These are phyloP conservation scores for Fonsecaea erecta DNA, from an alignment of 2,329 filamentous ascomycete genomes.

Conservation along the genomic window DNA sequence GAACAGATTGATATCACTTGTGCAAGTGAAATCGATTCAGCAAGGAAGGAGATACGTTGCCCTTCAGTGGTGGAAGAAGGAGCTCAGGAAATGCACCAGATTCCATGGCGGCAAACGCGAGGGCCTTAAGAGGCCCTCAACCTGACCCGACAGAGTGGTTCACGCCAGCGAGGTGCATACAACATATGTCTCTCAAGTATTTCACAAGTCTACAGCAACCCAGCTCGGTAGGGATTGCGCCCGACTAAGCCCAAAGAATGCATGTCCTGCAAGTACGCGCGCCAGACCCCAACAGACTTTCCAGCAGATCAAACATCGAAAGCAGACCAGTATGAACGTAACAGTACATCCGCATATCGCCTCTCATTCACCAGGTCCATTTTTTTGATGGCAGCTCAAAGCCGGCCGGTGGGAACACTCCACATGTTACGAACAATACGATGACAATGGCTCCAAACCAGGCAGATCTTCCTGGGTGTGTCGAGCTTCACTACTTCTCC, in stretches of 20 bases:
- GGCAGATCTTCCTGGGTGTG: neutral
- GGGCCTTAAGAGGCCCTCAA: constrained; percentile 16
- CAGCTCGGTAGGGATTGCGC: neutral
- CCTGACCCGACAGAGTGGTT: constrained; percentile 21
- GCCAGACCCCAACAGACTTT: neutral
- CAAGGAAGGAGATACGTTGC: neutral
- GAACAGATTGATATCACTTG: neutral
- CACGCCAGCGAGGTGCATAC: neutral
- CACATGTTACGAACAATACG: neutral
- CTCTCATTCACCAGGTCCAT: neutral
- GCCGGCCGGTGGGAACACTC: neutral
- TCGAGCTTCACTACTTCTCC: neutral
- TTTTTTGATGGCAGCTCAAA: neutral
- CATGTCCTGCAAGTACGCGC: neutral
- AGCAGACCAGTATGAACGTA: neutral
- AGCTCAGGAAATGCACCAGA: constrained; percentile 1
- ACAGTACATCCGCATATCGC: neutral
- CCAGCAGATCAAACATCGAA: neutral
- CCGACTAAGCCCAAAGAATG: neutral
- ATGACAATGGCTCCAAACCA: neutral
- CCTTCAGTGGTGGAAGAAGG: neutral
- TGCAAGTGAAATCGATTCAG: neutral
- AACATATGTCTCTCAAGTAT: neutral
- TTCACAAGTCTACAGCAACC: neutral
- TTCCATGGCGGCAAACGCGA: constrained; percentile 10